These are phyloP conservation scores for Magnolia changhungtana DNA, from an alignment of 164 flowering plant species.

Conservation along the genomic window DNA sequence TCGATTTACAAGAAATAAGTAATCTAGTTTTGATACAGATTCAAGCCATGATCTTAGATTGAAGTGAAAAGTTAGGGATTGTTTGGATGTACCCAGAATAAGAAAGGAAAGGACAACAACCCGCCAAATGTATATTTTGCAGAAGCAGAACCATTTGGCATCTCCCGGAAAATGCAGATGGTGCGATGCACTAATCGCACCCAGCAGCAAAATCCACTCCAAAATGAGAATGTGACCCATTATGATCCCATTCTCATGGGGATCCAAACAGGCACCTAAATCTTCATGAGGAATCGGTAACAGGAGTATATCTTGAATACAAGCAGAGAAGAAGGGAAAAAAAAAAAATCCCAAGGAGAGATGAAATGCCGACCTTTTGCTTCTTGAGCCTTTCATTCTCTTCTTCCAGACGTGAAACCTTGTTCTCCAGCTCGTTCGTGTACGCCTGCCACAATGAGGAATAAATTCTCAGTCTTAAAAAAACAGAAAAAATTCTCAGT, in stretches of 20 bases:
- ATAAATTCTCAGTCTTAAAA: neutral
- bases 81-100: too few relatives aligned
- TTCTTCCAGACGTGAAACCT: slow-evolving; percentile 75
- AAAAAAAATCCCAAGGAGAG: neutral
- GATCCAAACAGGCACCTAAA: neutral
- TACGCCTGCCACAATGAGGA: slow-evolving; percentile 55
- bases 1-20: neutral
- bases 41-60: neutral
- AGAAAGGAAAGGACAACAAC: too few relatives aligned
- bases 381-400: slow-evolving; percentile 77
- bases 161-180: too few relatives aligned
- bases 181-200: too few relatives aligned
- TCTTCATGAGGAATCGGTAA: neutral
- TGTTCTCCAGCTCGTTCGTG: slow-evolving; percentile 83
- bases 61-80: too few relatives aligned
- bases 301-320: neutral
- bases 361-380: slow-evolving; percentile 43
- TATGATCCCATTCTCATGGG: too few relatives aligned
- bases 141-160: too few relatives aligned
- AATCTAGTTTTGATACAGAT: neutral
- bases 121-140: too few relatives aligned
- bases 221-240: too few relatives aligned
- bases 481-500: too few relatives aligned
- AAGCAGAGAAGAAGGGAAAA: neutral
- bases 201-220: too few relatives aligned